These are phyloP conservation scores for Penicillium sp. DNA, from an alignment of 2,329 filamentous ascomycete species.

Conservation along the genomic window DNA sequence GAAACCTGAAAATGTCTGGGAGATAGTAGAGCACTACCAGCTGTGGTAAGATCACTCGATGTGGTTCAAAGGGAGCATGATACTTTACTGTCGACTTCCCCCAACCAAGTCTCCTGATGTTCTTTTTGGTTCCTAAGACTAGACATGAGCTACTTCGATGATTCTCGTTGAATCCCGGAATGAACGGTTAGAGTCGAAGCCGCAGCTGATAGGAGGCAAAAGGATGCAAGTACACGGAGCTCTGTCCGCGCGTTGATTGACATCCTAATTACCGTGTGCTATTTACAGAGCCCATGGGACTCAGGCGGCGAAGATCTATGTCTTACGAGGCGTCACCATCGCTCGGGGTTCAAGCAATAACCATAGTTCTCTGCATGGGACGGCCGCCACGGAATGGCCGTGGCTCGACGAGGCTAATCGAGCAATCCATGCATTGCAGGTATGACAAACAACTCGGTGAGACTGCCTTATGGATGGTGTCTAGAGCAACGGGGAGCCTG, in stretches of 20 bases:
- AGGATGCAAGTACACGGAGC: slow-evolving; percentile 7
- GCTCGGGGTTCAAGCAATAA: slow-evolving; percentile 9
- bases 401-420: slow-evolving; percentile 13
- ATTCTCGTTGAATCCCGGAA: slow-evolving; percentile 9
- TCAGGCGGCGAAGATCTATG: slow-evolving; percentile 9
- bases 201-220: slow-evolving; percentile 13
- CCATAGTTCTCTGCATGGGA: slow-evolving; percentile 14
- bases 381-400: slow-evolving; percentile 10
- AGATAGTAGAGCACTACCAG: neutral
- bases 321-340: slow-evolving; percentile 10
- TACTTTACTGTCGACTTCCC: neutral
- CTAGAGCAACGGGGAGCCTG: neutral
- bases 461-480: slow-evolving; percentile 9
- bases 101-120: slow-evolving; percentile 6
- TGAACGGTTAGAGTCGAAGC: slow-evolving; percentile 7
- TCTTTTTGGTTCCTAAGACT: neutral
- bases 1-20: neutral
- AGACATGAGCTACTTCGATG: neutral
- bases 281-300: slow-evolving; percentile 11
- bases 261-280: slow-evolving; percentile 8
- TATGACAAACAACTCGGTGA: slow-evolving; percentile 13
- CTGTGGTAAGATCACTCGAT: slow-evolving; percentile 2
- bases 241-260: slow-evolving; percentile 3
- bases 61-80: slow-evolving; percentile 6
- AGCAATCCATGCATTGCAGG: slow-evolving; percentile 15